A percentile compares a stretch with the other conserved stretches of the same genome.
Evolutionary conservation across 2,329 filamentous ascomycete species (phyloP).

Genomic region (Teratosphaeria nubilosa): DNA sequence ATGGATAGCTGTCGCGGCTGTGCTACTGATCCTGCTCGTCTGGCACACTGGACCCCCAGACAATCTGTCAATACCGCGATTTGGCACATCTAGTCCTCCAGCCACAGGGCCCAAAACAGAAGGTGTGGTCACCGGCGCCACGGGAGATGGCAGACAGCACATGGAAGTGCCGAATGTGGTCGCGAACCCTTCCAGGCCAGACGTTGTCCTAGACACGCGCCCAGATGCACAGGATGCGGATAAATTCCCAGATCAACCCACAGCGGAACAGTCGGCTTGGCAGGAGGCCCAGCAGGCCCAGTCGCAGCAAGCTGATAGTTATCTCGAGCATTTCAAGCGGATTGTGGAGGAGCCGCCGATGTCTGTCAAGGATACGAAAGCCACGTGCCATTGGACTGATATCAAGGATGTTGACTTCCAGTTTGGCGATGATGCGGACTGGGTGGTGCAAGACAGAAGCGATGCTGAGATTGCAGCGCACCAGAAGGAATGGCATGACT

Average conservation of each 20-base stretch:
- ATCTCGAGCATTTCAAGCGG: background rate
- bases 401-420: conserved; percentile 2
- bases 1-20: background rate
- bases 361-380: background rate
- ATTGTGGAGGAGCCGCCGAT: conserved; percentile 1
- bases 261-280: background rate
- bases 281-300: background rate
- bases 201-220: background rate
- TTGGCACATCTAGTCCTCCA: background rate
- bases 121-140: background rate
- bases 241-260: background rate
- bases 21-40: background rate
- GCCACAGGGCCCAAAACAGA: background rate
- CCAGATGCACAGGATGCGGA: background rate
- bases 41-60: background rate
- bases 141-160: background rate
- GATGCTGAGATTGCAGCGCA: conserved; percentile 10
- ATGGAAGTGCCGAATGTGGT: background rate
- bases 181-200: background rate
- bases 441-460: conserved; percentile 1
- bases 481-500: conserved; percentile 13
- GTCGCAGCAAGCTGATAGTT: background rate
- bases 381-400: background rate
- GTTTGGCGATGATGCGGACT: conserved; percentile 2
- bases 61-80: background rate